A percentile compares a stretch with the other conserved stretches of the same genome.
These are phyloP conservation scores for Endothia cerciana DNA, from an alignment of 2,329 filamentous ascomycete species.

Conservation along the genomic window DNA sequence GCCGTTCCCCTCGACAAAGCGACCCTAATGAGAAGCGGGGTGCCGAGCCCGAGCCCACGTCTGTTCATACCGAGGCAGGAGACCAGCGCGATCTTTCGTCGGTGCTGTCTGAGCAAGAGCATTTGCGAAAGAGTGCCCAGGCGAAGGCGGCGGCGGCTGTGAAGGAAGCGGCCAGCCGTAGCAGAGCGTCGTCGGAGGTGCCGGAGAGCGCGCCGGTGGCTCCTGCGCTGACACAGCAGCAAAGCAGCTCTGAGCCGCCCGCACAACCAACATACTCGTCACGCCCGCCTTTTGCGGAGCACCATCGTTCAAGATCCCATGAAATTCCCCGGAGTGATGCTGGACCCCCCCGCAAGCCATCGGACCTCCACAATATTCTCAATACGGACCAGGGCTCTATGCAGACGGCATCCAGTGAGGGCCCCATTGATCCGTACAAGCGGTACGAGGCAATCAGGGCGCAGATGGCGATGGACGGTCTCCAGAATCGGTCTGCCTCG, in stretches of 20 bases:
- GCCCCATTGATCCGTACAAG: slow-evolving; percentile 20
- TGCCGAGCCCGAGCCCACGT: neutral
- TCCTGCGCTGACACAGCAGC: too few relatives aligned
- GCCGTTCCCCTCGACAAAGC: neutral
- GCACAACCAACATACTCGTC: neutral
- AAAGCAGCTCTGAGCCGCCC: neutral
- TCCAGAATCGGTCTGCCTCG: slow-evolving; percentile 14
- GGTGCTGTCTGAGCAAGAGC: slow-evolving; percentile 20
- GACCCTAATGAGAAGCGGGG: neutral
- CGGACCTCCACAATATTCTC: slow-evolving; percentile 17
- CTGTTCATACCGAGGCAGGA: neutral
- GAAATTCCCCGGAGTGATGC: slow-evolving; percentile 8
- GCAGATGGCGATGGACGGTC: slow-evolving; percentile 18
- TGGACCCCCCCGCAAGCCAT: slow-evolving; percentile 9
- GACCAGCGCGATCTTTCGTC: neutral
- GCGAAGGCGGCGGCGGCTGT: slow-evolving; percentile 26
- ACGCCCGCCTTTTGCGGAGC: slow-evolving; percentile 10
- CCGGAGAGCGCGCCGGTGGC: slow-evolving; percentile 5
- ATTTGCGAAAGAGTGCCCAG: slow-evolving; percentile 19
- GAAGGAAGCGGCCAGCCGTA: slow-evolving; percentile 23
- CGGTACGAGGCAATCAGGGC: slow-evolving; percentile 23
- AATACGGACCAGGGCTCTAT: slow-evolving; percentile 4
- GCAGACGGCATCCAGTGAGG: slow-evolving; percentile 1
- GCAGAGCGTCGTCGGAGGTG: slow-evolving; percentile 24
- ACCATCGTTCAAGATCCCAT: slow-evolving; percentile 25